phyloP scores from a whole-genome alignment of 2,329 filamentous ascomycete genomes.

The Aspergillus terreus region DNA sequence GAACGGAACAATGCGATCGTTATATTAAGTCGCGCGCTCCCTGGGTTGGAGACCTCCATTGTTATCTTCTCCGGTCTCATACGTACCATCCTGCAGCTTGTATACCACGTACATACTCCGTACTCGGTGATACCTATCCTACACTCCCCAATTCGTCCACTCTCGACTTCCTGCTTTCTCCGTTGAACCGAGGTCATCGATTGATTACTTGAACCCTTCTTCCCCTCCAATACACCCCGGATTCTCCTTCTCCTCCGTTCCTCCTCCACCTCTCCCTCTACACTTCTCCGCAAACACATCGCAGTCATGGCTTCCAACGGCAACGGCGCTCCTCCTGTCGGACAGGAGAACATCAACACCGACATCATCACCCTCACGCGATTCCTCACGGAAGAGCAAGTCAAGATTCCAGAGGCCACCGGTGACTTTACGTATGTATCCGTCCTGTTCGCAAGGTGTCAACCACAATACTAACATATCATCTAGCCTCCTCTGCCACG shows the following conservation, averaged over 20 bases:
- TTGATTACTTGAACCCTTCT: slow-evolving; percentile 6
- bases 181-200: slow-evolving; percentile 27
- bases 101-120: not conserved
- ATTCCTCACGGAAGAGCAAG: slow-evolving; percentile 93
- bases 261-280: not conserved
- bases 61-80: not conserved
- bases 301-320: slow-evolving; percentile 36
- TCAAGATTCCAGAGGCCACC: slow-evolving; percentile 88
- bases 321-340: slow-evolving; percentile 51
- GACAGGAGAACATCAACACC: slow-evolving; percentile 81
- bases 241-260: not conserved
- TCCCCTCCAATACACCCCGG: not conserved
- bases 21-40: not conserved
- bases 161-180: slow-evolving; percentile 19
- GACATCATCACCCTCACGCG: slow-evolving; percentile 93
- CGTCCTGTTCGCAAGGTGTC: not conserved
- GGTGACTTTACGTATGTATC: slow-evolving; percentile 90
- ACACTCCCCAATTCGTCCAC: not conserved
- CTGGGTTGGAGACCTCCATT: not conserved
- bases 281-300: slow-evolving; percentile 3
- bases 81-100: too few relatives aligned
- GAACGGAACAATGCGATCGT: too few relatives aligned
- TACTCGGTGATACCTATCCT: not conserved
- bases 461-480: not conserved
- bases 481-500: slow-evolving; percentile 83